Base-by-base conservation (phyloP, 305 asterid species). In the Rubia tinctorum region DNA sequence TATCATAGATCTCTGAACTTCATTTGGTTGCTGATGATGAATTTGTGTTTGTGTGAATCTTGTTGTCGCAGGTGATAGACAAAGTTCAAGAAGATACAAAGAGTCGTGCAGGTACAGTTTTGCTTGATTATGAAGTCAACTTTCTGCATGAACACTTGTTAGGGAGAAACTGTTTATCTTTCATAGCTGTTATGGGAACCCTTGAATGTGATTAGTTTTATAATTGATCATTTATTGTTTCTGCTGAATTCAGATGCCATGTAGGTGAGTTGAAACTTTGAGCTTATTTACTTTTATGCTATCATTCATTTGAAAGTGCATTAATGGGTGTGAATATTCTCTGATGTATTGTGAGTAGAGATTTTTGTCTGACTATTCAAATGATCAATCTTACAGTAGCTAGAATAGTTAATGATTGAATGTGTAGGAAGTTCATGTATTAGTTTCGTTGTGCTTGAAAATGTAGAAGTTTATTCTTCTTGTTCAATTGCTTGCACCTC, bases 71-170 rank as follows among this genome's bases (percentile, higher is more conserved):
- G 93, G 90, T 88, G 62, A 88, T 86, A 79, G 89, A 88, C 79
- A 85, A 88, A 77, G 91, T 88, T 75, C 87, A 86, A 75, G 90
- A 86, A 82, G 88, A 88, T 73, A 79, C 90, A 65, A 88, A 88
- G 80, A 87, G 84, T 69, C 86, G 84, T 55, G 56, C 82, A 79
- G 90, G 88, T 86, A 77, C 22, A 14, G 61, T 40, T 42, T 43
- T 66, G 56, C 56, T 66, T 42, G 27, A 5, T 55, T 53, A 6
- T 69, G 63, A 69, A 4, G 18, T 53, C n/a, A 53, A 22, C 23
- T 69, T 15, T 69, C 25, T 5, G 9, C 5, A 14, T 47, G 25
- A 25, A 30, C 14, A 27, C 34, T 27, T 49, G 10, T 69, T 69
- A 11, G 12, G 20, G 71, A 20, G 12, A 23, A 69, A 47, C 62